These are phyloP conservation scores for Talaromyces nanjingensis DNA, from an alignment of 495 filamentous ascomycete species.

Conservation along the genomic window DNA sequence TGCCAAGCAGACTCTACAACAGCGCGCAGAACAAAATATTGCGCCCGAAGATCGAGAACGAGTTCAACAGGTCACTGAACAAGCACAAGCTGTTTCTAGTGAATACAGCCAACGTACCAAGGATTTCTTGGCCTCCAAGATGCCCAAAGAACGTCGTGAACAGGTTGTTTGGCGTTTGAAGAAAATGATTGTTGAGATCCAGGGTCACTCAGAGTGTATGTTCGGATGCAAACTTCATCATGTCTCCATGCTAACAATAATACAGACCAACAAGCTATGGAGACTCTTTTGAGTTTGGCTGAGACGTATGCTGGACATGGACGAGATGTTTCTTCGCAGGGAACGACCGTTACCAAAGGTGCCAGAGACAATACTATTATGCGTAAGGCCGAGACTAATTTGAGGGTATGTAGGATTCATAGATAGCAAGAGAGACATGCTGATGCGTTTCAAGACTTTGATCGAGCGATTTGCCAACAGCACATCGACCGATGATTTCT, in stretches of 20 bases:
- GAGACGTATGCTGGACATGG: conserved; percentile 80
- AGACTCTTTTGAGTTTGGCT: conserved; percentile 74
- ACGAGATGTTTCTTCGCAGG: conserved; percentile 54
- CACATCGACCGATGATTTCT: conserved; percentile 80
- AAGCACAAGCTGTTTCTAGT: conserved; percentile 18
- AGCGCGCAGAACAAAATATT: conserved; percentile 42
- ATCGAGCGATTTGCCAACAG: conserved; percentile 95
- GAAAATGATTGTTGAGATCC: conserved; percentile 96
- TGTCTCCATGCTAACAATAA: conserved; percentile 10
- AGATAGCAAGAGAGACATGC: conserved; percentile 19
- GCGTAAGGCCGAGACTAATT: conserved; percentile 64
- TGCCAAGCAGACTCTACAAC: conserved; percentile 43
- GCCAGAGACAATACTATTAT: conserved; percentile 55
- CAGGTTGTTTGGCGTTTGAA: conserved; percentile 89
- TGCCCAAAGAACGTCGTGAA: conserved; percentile 90
- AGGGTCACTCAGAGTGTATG: conserved; percentile 83
- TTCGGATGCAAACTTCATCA: neutral
- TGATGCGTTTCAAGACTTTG: conserved; percentile 58
- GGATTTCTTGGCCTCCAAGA: conserved; percentile 72
- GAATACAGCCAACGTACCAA: conserved; percentile 43
- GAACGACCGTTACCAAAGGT: conserved; percentile 60
- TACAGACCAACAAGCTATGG: conserved; percentile 73
- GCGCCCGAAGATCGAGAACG: conserved; percentile 38
- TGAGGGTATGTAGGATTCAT: conserved; percentile 48
- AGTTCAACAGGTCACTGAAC: conserved; percentile 41